Percentiles rank a stretch among this genome's conserved stretches.
These are phyloP conservation scores for Penicillium arizonense DNA, from an alignment of 495 filamentous ascomycete genomes.

Conservation along the genomic window DNA sequence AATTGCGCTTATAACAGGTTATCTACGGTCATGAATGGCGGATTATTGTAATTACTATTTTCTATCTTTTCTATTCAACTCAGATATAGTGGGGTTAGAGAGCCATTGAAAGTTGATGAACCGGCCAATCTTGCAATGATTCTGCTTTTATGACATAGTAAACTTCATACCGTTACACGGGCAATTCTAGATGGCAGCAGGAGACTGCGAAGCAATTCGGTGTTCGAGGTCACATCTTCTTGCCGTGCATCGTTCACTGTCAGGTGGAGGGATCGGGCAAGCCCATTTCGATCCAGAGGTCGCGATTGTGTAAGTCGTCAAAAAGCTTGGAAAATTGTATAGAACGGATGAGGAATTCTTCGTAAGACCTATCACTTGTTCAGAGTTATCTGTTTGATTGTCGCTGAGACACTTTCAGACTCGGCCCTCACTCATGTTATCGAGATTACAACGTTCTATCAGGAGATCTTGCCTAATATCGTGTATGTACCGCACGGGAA, in stretches of 20 bases:
- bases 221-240: slow-evolving; percentile 46
- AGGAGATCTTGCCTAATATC: too few species aligned
- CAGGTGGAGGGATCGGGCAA: slow-evolving; percentile 48
- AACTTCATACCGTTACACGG: too few species aligned
- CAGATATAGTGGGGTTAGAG: too few species aligned
- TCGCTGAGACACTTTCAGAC: slow-evolving; percentile 18
- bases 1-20: neutral
- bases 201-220: slow-evolving; percentile 34
- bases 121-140: too few species aligned
- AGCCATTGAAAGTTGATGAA: too few species aligned
- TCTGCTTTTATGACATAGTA: too few species aligned
- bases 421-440: slow-evolving; percentile 48
- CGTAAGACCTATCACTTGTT: slow-evolving; percentile 18
- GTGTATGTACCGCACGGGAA: slow-evolving; percentile 37
- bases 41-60: too few species aligned
- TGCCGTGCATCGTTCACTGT: slow-evolving; percentile 48
- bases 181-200: too few species aligned
- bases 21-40: neutral
- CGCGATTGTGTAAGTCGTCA: slow-evolving; percentile 44
- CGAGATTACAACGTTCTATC: slow-evolving; percentile 43
- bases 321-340: slow-evolving; percentile 33
- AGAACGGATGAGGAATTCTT: slow-evolving; percentile 28
- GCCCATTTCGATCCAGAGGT: slow-evolving; percentile 47
- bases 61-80: neutral
- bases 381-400: neutral